Evolutionary conservation across 768 basidiomycete genomes (phyloP).

Genomic region (Amanita inopinata): DNA sequence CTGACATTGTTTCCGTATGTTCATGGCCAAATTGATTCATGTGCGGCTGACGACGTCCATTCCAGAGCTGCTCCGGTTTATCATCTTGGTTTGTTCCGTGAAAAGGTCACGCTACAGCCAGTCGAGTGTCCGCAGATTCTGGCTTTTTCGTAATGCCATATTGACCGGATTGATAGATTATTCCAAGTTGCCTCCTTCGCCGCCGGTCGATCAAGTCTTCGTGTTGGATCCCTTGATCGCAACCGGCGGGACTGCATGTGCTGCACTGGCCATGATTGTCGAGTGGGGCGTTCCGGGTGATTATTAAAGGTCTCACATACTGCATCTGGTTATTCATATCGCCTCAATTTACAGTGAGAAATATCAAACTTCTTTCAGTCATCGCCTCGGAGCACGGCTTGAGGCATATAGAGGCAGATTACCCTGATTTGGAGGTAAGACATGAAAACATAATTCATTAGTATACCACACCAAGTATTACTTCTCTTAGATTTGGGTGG

Average conservation of each 20-base stretch:
- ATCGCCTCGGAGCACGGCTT: constrained; percentile 75
- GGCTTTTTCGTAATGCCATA: not conserved
- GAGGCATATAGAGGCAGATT: constrained; percentile 47
- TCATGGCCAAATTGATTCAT: not conserved
- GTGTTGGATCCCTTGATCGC: constrained; percentile 90
- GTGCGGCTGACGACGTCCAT: not conserved
- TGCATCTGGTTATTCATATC: constrained; percentile 3
- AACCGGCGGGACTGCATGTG: constrained; percentile 86
- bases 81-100: constrained; percentile 84
- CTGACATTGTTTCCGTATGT: constrained; percentile 78
- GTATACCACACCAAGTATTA: not conserved
- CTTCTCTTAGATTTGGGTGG: constrained; percentile 86
- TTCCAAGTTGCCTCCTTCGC: constrained; percentile 73
- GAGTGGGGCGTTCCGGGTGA: constrained; percentile 76
- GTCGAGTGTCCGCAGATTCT: constrained; percentile 60
- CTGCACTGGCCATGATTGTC: constrained; percentile 76
- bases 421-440: constrained; percentile 74
- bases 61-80: constrained; percentile 72
- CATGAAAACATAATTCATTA: constrained; percentile 2
- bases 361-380: constrained; percentile 76
- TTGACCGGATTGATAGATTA: constrained; percentile 45
- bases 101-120: constrained; percentile 80
- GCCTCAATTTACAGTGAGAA: constrained; percentile 31
- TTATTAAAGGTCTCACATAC: constrained; percentile 14
- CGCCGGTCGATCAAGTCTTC: constrained; percentile 76